Percentiles rank a stretch among this genome's conserved stretches.
phyloP scores from a whole-genome alignment of 805 yeast species.

The Candida koratica region DNA sequence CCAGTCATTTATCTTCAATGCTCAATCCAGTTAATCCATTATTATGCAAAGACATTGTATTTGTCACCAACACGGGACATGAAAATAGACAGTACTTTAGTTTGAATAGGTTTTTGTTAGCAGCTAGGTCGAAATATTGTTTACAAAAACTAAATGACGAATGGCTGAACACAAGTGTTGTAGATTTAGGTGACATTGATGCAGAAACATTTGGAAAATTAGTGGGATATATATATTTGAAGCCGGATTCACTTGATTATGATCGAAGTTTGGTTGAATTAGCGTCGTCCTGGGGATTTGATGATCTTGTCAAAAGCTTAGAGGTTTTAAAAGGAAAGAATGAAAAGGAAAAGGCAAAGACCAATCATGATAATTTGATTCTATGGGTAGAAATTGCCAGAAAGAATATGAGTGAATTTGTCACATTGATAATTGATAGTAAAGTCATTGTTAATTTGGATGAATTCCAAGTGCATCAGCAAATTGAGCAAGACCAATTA shows the following conservation, averaged over 20 bases:
- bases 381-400: constrained; percentile 34
- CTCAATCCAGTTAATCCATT: constrained; percentile 21
- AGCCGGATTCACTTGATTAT: constrained; percentile 27
- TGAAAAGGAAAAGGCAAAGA: constrained; percentile 22
- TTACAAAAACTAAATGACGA: constrained; percentile 15
- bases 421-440: constrained; percentile 21
- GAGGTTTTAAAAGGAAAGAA: constrained; percentile 17
- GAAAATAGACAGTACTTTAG: constrained; percentile 16
- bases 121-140: constrained; percentile 30
- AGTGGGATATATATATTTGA: constrained; percentile 29
- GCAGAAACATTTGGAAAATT: constrained; percentile 21
- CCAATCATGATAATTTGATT: constrained; percentile 29
- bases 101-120: constrained; percentile 31
- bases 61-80: constrained; percentile 21
- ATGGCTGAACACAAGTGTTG: constrained; percentile 10
- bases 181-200: constrained; percentile 17
- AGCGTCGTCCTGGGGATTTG: constrained; percentile 24
- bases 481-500: no score
- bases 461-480: background rate
- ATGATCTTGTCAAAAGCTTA: constrained; percentile 32
- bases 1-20: constrained; percentile 59
- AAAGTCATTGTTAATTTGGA: constrained; percentile 10
- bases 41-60: constrained; percentile 30
- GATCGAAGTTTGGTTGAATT: constrained; percentile 17
- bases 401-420: constrained; percentile 28